Percentiles rank a stretch among this genome's conserved stretches.
phyloP scores from a whole-genome alignment of 1,284 basidiomycete species.

The Sutorius eximius region DNA sequence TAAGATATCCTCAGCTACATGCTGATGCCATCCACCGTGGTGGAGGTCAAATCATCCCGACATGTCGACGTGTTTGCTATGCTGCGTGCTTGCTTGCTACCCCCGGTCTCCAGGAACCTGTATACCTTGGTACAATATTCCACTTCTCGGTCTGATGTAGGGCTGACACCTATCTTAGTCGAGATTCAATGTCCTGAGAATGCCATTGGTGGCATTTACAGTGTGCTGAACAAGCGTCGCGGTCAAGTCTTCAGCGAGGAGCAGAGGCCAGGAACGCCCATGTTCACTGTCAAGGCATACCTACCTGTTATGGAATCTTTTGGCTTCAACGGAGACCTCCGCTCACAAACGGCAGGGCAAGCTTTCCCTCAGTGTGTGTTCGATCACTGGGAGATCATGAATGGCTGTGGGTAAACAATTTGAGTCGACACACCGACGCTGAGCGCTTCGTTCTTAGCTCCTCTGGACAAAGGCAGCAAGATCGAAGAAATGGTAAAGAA shows the following conservation, averaged over 20 bases:
- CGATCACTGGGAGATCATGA: conserved; percentile 88
- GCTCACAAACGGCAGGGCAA: conserved; percentile 92
- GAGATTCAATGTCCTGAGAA: conserved; percentile 99
- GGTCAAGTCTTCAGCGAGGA: conserved; percentile 99
- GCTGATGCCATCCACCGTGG: conserved; percentile 99
- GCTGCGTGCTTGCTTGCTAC: conserved; percentile 92
- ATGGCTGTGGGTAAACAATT: conserved; percentile 59
- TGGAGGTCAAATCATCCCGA: conserved; percentile 98
- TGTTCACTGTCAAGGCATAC: conserved; percentile 99
- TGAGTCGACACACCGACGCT: conserved; percentile 16
- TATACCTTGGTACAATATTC: conserved; percentile 76
- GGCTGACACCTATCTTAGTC: conserved; percentile 46
- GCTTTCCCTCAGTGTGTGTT: conserved; percentile 98
- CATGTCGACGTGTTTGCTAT: conserved; percentile 94
- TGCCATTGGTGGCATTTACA: conserved; percentile 98
- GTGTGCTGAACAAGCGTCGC: conserved; percentile 93
- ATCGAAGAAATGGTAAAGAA: conserved; percentile 80
- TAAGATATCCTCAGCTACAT: conserved; percentile 65
- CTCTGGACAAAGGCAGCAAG: conserved; percentile 87
- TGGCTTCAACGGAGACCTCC: conserved; percentile 97
- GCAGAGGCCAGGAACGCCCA: conserved; percentile 95
- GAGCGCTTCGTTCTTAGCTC: conserved; percentile 40
- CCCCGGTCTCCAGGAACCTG: conserved; percentile 93
- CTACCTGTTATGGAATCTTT: conserved; percentile 97
- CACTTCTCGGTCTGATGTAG: not conserved